phyloP scores from a whole-genome alignment of 2,329 filamentous ascomycete genomes.

The Monosporascus sp. region DNA sequence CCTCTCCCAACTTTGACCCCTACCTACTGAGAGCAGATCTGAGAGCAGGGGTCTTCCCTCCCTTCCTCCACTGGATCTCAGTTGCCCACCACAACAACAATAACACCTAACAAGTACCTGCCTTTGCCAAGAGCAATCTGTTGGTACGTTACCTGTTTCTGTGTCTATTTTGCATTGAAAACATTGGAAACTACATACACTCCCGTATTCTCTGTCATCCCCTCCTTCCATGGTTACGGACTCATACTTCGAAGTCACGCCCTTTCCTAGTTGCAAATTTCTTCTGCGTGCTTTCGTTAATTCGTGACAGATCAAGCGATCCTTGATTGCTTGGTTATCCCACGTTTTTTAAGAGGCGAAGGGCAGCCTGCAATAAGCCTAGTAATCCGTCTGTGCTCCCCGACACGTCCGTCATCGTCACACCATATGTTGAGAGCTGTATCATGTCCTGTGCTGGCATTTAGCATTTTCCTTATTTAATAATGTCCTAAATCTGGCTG shows the following conservation, averaged over 20 bases:
- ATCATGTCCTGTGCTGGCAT: neutral
- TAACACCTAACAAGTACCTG: neutral
- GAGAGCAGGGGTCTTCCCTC: conserved; percentile 16
- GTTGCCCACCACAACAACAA: conserved; percentile 22
- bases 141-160: neutral
- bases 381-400: conserved; percentile 2
- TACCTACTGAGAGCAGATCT: neutral
- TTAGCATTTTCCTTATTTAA: neutral
- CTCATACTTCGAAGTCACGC: neutral
- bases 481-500: conserved; percentile 5
- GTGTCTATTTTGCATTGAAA: neutral
- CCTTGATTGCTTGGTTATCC: neutral
- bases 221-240: neutral
- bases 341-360: neutral
- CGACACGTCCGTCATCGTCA: neutral
- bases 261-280: neutral
- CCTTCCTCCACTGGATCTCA: conserved; percentile 8
- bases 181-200: neutral
- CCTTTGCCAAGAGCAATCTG: neutral
- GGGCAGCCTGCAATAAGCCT: conserved; percentile 5
- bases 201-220: neutral
- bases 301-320: neutral
- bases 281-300: neutral
- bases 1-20: neutral
- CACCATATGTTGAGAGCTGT: neutral